These are phyloP conservation scores for Nepenthes mirabilis DNA, from an alignment of 148 eudicot genomes.

Conservation along the genomic window DNA sequence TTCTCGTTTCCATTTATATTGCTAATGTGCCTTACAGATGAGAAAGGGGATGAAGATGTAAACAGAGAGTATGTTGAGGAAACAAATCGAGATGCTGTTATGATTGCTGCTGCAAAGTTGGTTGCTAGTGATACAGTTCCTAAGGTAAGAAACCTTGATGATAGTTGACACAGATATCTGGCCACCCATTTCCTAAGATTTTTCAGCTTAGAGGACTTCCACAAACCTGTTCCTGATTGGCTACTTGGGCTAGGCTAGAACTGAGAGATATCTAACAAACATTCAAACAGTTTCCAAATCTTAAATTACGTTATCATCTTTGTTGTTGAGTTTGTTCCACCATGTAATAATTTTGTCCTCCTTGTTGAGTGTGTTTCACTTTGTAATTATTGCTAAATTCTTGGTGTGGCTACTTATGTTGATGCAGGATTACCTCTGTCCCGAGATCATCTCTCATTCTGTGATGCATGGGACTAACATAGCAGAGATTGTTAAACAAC, in stretches of 20 bases:
- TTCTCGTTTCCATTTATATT: too few species aligned
- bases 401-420: not conserved
- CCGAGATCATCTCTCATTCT: conserved; percentile 76
- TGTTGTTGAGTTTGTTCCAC: too few species aligned
- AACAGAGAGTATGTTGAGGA: conserved; percentile 85
- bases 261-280: not conserved
- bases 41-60: conserved; percentile 64
- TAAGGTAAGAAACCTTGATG: conserved; percentile 25
- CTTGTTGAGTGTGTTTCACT: too few species aligned
- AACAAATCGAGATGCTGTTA: conserved; percentile 64
- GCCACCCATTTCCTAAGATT: not conserved
- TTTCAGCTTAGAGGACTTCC: not conserved
- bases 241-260: not conserved
- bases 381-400: not conserved
- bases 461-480: conserved; percentile 67
- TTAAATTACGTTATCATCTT: too few species aligned
- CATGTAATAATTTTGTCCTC: too few species aligned
- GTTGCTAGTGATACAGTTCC: conserved; percentile 61
- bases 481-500: conserved; percentile 71
- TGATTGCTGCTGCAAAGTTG: conserved; percentile 73
- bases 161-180: too few species aligned
- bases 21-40: conserved; percentile 25
- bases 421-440: conserved; percentile 68
- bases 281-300: too few species aligned
- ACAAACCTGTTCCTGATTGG: not conserved